Conservation (phyloP, 768 basidiomycete species). For the Termitomyces sp. region DNA sequence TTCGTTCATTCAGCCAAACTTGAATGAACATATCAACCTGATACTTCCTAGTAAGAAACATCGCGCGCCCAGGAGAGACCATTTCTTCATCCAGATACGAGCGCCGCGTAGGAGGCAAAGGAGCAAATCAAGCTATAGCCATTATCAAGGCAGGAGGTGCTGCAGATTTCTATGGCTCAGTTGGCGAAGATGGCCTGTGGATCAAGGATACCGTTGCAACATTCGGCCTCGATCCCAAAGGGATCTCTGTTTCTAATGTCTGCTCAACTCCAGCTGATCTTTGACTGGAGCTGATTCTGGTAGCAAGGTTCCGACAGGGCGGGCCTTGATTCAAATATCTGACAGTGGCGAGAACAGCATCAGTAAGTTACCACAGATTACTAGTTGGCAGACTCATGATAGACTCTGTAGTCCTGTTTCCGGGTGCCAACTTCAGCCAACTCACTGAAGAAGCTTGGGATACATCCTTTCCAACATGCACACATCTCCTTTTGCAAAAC, state of each 20-base stretch:
- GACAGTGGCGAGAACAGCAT: constrained; percentile 59
- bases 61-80: constrained; percentile 55
- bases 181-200: constrained; percentile 51
- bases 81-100: constrained; percentile 46
- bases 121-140: constrained; percentile 60
- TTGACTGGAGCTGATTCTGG: neutral
- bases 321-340: constrained; percentile 57
- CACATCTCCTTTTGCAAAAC: constrained; percentile 54
- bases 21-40: neutral
- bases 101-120: constrained; percentile 53
- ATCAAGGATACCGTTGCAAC: constrained; percentile 32
- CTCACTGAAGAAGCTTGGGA: constrained; percentile 25
- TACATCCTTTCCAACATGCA: constrained; percentile 27
- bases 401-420: constrained; percentile 39
- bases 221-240: constrained; percentile 34
- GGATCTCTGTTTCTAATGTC: constrained; percentile 35
- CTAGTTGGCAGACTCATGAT: neutral
- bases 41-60: constrained; percentile 34
- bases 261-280: constrained; percentile 1
- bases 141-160: constrained; percentile 44
- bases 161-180: constrained; percentile 44
- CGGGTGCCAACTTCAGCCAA: constrained; percentile 49
- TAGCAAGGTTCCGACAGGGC: constrained; percentile 45
- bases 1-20: constrained; percentile 12
- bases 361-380: constrained; percentile 27